phyloP scores from a whole-genome alignment of 768 basidiomycete species.

The Podaxis sp. region DNA sequence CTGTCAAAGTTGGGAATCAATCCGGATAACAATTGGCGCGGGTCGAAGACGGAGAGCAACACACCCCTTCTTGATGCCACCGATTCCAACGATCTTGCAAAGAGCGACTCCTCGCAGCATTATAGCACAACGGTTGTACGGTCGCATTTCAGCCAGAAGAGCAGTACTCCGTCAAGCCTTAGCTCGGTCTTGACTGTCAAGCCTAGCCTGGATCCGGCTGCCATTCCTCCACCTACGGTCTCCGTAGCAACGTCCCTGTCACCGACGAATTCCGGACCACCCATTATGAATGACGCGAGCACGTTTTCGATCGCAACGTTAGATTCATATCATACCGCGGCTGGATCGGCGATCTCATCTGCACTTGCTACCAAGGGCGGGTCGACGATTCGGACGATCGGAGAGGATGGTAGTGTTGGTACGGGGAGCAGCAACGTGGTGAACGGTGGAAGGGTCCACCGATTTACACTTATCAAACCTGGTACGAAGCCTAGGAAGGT shows the following conservation, averaged over 20 bases:
- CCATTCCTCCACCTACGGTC: slow-evolving; percentile 37
- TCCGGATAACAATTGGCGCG: slow-evolving; percentile 39
- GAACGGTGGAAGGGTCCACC: slow-evolving; percentile 54
- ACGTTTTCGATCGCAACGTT: slow-evolving; percentile 55
- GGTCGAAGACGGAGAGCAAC: slow-evolving; percentile 35
- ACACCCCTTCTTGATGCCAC: not conserved
- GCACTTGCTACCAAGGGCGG: slow-evolving; percentile 70
- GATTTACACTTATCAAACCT: slow-evolving; percentile 85
- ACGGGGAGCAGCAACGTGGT: not conserved
- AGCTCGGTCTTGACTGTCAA: slow-evolving; percentile 76
- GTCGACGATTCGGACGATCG: slow-evolving; percentile 56
- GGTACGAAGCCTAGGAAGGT: slow-evolving; percentile 57
- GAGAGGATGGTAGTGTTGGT: slow-evolving; percentile 1
- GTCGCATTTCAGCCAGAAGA: slow-evolving; percentile 34
- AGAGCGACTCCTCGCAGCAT: slow-evolving; percentile 33
- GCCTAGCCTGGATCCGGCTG: slow-evolving; percentile 50
- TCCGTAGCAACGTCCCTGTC: slow-evolving; percentile 21
- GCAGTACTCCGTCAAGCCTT: slow-evolving; percentile 47
- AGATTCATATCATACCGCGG: slow-evolving; percentile 67
- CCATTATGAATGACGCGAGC: slow-evolving; percentile 39
- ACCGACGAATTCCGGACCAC: slow-evolving; percentile 18
- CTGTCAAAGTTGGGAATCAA: slow-evolving; percentile 51
- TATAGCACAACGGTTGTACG: slow-evolving; percentile 74
- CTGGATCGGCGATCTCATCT: slow-evolving; percentile 46
- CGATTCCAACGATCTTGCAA: not conserved